A percentile compares a stretch with the other conserved stretches of the same genome.
Evolutionary conservation across 2,329 filamentous ascomycete genomes (phyloP).

Genomic region (Botrytis fragariae): DNA sequence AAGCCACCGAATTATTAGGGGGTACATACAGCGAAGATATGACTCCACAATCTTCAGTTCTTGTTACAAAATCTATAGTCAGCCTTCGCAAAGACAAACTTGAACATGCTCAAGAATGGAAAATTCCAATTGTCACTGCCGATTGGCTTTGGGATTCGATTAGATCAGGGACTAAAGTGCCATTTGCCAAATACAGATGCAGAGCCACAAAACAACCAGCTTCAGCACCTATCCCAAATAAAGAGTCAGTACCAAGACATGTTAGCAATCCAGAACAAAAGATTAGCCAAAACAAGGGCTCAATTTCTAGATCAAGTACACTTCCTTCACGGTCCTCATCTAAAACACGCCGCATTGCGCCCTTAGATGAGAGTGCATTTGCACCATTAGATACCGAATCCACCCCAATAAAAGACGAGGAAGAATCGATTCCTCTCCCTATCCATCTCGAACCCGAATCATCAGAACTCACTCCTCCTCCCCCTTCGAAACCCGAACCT

Average conservation of each 20-base stretch:
- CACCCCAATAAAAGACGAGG: conserved; percentile 21
- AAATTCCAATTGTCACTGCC: conserved; percentile 75
- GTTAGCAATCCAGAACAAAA: not conserved
- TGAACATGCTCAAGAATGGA: conserved; percentile 69
- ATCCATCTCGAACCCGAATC: conserved; percentile 21
- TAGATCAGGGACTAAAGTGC: conserved; percentile 50
- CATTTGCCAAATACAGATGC: conserved; percentile 47
- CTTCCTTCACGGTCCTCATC: conserved; percentile 22
- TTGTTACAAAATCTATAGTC: conserved; percentile 57
- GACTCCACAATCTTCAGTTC: conserved; percentile 66
- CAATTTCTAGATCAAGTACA: conserved; percentile 17
- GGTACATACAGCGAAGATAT: conserved; percentile 79
- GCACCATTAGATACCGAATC: conserved; percentile 19
- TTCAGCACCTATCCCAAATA: conserved; percentile 26
- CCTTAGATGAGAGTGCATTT: conserved; percentile 30
- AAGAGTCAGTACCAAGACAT: not conserved
- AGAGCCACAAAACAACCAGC: conserved; percentile 34
- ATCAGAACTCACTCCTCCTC: conserved; percentile 19
- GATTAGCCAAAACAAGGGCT: conserved; percentile 4
- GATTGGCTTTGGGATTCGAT: conserved; percentile 88
- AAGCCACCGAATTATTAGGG: conserved; percentile 72
- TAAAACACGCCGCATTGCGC: conserved; percentile 21
- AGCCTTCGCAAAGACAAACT: conserved; percentile 70
- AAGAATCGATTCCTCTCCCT: conserved; percentile 7
- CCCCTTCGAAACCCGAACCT: not conserved